phyloP scores from a whole-genome alignment of 2,329 filamentous ascomycete species.

The Fusarium kyushuense region DNA sequence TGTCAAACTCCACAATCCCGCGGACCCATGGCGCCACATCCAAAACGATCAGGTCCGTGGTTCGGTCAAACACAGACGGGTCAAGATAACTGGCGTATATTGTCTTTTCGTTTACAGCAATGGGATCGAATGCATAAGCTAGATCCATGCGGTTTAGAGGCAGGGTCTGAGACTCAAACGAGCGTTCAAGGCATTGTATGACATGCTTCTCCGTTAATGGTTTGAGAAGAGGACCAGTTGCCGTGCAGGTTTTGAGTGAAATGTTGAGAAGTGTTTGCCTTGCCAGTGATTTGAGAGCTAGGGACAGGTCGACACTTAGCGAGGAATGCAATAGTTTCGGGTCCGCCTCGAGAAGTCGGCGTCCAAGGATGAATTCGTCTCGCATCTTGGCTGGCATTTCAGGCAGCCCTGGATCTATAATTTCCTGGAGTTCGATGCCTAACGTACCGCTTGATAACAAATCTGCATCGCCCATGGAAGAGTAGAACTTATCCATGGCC shows the following conservation, averaged over 20 bases:
- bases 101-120: constrained; percentile 64
- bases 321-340: constrained; percentile 49
- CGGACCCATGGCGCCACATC: constrained; percentile 95
- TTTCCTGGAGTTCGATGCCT: constrained; percentile 59
- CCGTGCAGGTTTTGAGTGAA: constrained; percentile 1
- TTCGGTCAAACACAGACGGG: constrained; percentile 82
- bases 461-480: constrained; percentile 75
- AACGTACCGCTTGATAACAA: constrained; percentile 65
- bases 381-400: constrained; percentile 60
- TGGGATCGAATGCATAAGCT: constrained; percentile 70
- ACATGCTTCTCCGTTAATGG: constrained; percentile 52
- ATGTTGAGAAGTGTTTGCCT: constrained; percentile 42
- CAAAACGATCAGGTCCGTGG: constrained; percentile 71
- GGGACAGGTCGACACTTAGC: constrained; percentile 47
- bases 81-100: constrained; percentile 61
- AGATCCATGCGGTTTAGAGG: constrained; percentile 64
- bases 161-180: constrained; percentile 48
- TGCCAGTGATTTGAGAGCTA: constrained; percentile 48
- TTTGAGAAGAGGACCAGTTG: constrained; percentile 23
- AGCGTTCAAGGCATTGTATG: constrained; percentile 55
- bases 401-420: constrained; percentile 73
- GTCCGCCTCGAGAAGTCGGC: constrained; percentile 62
- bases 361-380: constrained; percentile 65
- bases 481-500: constrained; percentile 66
- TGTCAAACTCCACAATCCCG: constrained; percentile 82